Base-by-base conservation (phyloP, 2,329 filamentous ascomycete species). In the Penicillium digitatum region DNA sequence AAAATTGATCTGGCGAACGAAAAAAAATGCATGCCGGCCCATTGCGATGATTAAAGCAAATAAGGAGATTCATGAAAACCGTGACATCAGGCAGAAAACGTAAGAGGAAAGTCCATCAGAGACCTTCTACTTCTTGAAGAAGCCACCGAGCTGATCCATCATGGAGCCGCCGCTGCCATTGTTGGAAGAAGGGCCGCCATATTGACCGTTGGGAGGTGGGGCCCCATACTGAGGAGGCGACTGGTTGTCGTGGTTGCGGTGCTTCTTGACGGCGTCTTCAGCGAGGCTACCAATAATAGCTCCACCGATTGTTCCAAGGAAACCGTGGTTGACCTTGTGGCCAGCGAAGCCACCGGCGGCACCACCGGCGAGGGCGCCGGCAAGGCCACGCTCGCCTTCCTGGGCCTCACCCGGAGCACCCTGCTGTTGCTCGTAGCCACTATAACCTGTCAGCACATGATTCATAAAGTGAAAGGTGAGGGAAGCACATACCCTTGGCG, bases 221-320 rank as follows among this genome's bases (percentile, higher is more conserved):
- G 56, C 62, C 38, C 52, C 50, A 22, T 45, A 42, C 47, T 58
- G 38, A n/a, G 60, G 59, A 31, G 61, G 54, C 37, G 71, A 61
- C 7, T 76, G 65, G 58, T 74, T 66, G 38, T 50, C 32, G 59
- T 75, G 69, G 59, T 71, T 72, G 60, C 52, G 52, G 52, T 75
- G 68, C 68, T 77, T 75, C 69, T 77, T 77, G 48, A 72, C 57
- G 20, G 72, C 72, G 52, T 79, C 77, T 60, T 79, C 74, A 6
- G 74, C 69, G 50, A 78, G 67, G 57, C 72, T 74, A 45, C 77
- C 77, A 8, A 76, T 68, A 58, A 79, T 75, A 31, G 77, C 77
- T 39, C 77, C 77, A 55, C 76, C 77, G 39, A 79, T 69, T 6
- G 76, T 72, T 55, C 77, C 77, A 48, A 79, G 71, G 63, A 79